Evolutionary conservation across 106 monocot species (phyloP), one percentile per base, ranked within the genome.

Genomic region (Chionographis japonica): DNA sequence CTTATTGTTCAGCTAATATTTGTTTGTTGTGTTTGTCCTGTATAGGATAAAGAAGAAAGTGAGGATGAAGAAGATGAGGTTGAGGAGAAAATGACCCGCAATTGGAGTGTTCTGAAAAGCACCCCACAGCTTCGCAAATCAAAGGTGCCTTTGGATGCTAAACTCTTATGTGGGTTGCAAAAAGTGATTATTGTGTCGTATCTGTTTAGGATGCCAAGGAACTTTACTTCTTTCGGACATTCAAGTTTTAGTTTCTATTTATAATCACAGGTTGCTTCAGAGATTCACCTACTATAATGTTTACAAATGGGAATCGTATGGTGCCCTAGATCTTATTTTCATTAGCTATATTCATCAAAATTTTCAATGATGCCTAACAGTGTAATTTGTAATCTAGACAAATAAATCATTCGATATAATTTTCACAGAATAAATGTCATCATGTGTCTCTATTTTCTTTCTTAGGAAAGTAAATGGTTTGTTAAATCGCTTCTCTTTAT

Each of bases 101-200:
- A 89, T 74, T 97, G 95, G 95, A 92, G 92, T 78, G 86, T 97
- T 61, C 56, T 86, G 37, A 97, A 89, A 72, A 84, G 77, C 56
- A 92, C 81, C 60, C 86, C 89, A 36, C 70, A 92, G 65, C 79
- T 79, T 66, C 58, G 56, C 35, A 89, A 92, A 68, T 68, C 81
- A 72, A 86, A 91, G 88, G 95, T 95, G 57, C 57, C 12, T 58
- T 4, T 67, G 38, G 13, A 63, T 66, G 27, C 8, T 38, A 46
- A 16, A n/a, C 37, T 64, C 41, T 42, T 37, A 37, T 52, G 66
- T 52, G 52, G 6, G 12, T 18, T 15, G 14, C 12, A 10, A 2
- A 37, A 52, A 35, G 13, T 4, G 8, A 20, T 35, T 14, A 41
- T 2, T 20, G 18, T 51, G 14, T 36, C 11, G 2, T 65, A 12